Evolutionary conservation across 108 stramenopile genomes (phyloP), one percentile per base, ranked within the genome.

Genomic region (Schizochytrium sp.): DNA sequence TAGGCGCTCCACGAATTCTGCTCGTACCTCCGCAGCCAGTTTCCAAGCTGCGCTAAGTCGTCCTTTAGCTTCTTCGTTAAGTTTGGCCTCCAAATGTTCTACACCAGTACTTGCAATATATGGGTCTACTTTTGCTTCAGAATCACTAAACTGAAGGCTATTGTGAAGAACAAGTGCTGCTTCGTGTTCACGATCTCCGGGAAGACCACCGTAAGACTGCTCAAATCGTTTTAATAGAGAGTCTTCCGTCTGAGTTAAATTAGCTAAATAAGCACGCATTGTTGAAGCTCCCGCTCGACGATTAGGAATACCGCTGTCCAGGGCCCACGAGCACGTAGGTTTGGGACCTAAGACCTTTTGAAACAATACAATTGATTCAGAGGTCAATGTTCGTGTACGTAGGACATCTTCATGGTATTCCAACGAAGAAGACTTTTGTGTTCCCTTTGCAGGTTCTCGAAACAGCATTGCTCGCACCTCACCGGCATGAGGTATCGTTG

Each of bases 101-200:
- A 44, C 3, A 7, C 10, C 44, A 38, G 8, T 69, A 10, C 42
- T 38, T 7, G 44, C 28, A 8, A 69, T 38, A 7, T 7, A 28
- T 15, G 64, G 42, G 42, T 69, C 64, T 1, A 69, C 10, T 15
- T 69, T 38, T 44, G 64, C 28, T 28, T 28, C 28, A 28, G 28
- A 28, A 28, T 28, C 28, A 28, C 28, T 28, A 28, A 28, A 28
- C 28, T 28, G 28, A 28, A 28, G 28, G 28, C 28, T 28, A 28
- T 28, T 28, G 28, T 28, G 28, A 28, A 28, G 28, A 28, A 28
- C 28, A 28, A 28, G 44, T 8, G 64, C 64, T 1, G 64, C 64
- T 8, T 28, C 19, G 64, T 69, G 64, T 15, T 69, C 64, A 69
- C 64, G 64, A 69, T 69, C 64, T 7, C 64, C 64, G 40, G 64